Percentiles rank a stretch among this genome's conserved stretches.
phyloP scores from a whole-genome alignment of 768 basidiomycete species.

The Mycena albidolilacea region DNA sequence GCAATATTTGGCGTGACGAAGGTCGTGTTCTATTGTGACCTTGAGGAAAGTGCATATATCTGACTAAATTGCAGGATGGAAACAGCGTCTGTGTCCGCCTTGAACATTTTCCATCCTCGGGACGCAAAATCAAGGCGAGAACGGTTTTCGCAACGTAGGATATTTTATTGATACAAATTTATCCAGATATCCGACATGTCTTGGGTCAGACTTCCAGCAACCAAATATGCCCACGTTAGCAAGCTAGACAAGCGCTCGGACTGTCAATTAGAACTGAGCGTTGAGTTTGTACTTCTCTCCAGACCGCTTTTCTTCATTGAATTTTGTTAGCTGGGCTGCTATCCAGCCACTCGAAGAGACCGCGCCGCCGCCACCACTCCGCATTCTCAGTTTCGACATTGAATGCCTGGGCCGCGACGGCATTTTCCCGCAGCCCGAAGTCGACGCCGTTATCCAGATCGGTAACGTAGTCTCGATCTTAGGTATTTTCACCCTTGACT shows the following conservation, averaged over 20 bases:
- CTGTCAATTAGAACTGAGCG: slow-evolving; percentile 15
- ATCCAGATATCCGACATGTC: slow-evolving; percentile 19
- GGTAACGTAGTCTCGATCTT: slow-evolving; percentile 36
- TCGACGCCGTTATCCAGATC: slow-evolving; percentile 40
- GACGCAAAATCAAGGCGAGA: not conserved
- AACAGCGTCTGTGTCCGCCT: slow-evolving; percentile 16
- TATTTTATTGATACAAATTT: not conserved
- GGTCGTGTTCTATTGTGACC: not conserved
- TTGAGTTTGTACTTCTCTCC: not conserved
- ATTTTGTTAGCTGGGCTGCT: not conserved
- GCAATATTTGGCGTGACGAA: slow-evolving; percentile 18
- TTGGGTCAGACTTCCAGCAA: slow-evolving; percentile 13
- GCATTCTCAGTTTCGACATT: slow-evolving; percentile 31
- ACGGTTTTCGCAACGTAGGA: not conserved
- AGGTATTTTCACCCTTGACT: slow-evolving; percentile 5
- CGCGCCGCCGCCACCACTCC: slow-evolving; percentile 8
- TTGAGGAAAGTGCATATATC: not conserved
- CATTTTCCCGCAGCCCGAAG: slow-evolving; percentile 18
- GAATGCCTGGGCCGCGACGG: slow-evolving; percentile 17
- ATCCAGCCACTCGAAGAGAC: not conserved
- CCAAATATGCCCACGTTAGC: not conserved
- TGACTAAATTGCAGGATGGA: not conserved
- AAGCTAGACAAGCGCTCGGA: not conserved
- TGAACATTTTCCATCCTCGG: not conserved
- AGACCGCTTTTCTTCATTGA: not conserved